These are phyloP conservation scores for Fusarium cyanostomum DNA, from an alignment of 2,329 filamentous ascomycete species.

Conservation along the genomic window DNA sequence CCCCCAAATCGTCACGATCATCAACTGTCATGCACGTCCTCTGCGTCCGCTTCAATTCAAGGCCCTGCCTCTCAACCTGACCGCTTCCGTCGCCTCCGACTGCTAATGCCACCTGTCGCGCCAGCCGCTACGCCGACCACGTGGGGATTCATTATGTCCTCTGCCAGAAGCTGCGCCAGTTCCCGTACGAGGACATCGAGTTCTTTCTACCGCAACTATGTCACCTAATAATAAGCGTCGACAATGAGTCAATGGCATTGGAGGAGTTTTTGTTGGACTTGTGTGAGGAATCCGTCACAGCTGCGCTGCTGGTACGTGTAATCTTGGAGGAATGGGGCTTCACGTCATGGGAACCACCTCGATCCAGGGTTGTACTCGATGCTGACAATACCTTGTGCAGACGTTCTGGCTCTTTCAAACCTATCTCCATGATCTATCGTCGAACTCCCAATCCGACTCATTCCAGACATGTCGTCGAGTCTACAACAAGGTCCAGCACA, in stretches of 20 bases:
- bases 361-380: neutral
- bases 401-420: slow-evolving; percentile 93
- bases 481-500: slow-evolving; percentile 89
- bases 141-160: slow-evolving; percentile 90
- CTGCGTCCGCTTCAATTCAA: neutral
- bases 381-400: slow-evolving; percentile 54
- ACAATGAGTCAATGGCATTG: slow-evolving; percentile 91
- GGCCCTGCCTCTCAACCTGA: neutral
- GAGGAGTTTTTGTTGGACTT: slow-evolving; percentile 88
- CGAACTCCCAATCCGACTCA: slow-evolving; percentile 77
- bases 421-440: slow-evolving; percentile 82
- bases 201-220: slow-evolving; percentile 91
- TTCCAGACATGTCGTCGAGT: slow-evolving; percentile 86
- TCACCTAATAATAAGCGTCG: slow-evolving; percentile 85
- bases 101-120: slow-evolving; percentile 42
- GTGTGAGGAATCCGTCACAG: slow-evolving; percentile 88
- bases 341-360: slow-evolving; percentile 6
- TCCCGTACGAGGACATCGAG: slow-evolving; percentile 90
- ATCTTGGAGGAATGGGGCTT: slow-evolving; percentile 20
- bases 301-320: slow-evolving; percentile 76
- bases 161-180: slow-evolving; percentile 87
- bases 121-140: slow-evolving; percentile 86
- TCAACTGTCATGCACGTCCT: neutral
- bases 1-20: neutral
- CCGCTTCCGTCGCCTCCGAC: slow-evolving; percentile 28